Base-by-base conservation (phyloP, 2,329 filamentous ascomycete genomes). In the Atkinsonella texensis region DNA sequence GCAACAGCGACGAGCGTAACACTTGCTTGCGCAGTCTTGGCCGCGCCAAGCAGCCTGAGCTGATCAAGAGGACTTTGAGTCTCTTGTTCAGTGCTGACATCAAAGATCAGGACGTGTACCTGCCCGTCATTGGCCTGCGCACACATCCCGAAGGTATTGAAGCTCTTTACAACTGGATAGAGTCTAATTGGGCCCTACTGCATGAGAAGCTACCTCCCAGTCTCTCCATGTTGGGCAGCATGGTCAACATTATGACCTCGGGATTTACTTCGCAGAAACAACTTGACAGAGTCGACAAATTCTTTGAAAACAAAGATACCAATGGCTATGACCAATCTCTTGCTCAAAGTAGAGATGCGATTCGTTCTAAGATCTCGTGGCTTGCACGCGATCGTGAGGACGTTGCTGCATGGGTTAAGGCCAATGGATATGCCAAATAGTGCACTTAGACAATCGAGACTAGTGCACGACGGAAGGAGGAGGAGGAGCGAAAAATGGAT, bases 71-170 rank as follows among this genome's bases (percentile, higher is more conserved):
- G 55, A 91, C 89, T 3, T 77, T 97, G 13, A 78, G 74, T 32
- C 74, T 96, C 56, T 77, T 89, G 33, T 76, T 90, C 52, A 81
- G 82, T 65, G 81, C 84, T 55, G 85, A 95, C 58, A 85, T 96
- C 69, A 95, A 94, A 74, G 89, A 87, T 57, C 91, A 96, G 68
- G 91, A 97, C 67, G 83, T 96, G 57, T 96, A 95, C 71, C 82
- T 95, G 65, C 90, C 91, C 1, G 79, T 93, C 40, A 80, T 81
- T 35, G 87, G 87, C 8, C 78, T 97, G 31, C 81, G 90, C 53
- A 80, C 79, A 50, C 88, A 94, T 64, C 72, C 81, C 8, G 81
- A 83, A 43, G 91, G 91, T 58, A 85, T 95, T 52, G 74, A 86
- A 52, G 86, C 86, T 8, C 77, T 95, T 52, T 96, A 86, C 77